Base-by-base conservation (phyloP, 2,329 filamentous ascomycete genomes). In the Aspergillus puulaauensis region DNA sequence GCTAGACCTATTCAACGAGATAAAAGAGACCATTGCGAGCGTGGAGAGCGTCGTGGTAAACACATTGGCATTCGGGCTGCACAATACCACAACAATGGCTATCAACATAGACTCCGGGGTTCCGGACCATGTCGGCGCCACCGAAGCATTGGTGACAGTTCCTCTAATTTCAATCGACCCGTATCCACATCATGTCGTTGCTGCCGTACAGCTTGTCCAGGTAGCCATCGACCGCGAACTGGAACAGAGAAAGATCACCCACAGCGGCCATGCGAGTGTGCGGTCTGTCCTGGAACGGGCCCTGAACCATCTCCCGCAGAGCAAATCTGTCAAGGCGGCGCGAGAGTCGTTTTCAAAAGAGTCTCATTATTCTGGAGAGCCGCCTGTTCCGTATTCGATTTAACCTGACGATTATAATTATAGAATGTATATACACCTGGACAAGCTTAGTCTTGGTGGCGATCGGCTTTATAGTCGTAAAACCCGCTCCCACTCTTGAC, bases 131-230 rank as follows among this genome's bases (percentile, higher is more conserved):
- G 40, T 43, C 15, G 45, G 44, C 14, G 52, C 27, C 7, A 27
- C 37, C 6, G 37, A 50, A 1, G 41, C 46, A 3, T 45, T 46
- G 1, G 40, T 56, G 15, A 56, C 53, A 0, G 60, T 66, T n/a
- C 68, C 68, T 9, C 60, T 73, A 8, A 54, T 71, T 46, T 64
- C 67, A 12, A 65, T 72, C 39, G 68, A 73, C 39, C 70, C 68
- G 12, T 71, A 71, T 54, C 70, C 68, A 14, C 67, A 71, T 48
- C 66, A 71, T 41, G 57, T 72, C 8, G 66, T 72, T 46, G 69
- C 68, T 3, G 66, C 54, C 6, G 63, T 70, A n/a, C 67, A 66
- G 47, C 60, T 71, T 4, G 56, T 73, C 35, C 61, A 63, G 44
- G 70, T 68, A 41, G 67, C 61, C 1, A 60, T 73, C 40, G 63